Evolutionary conservation across 495 filamentous ascomycete species (phyloP).

Genomic region (Penicillium longicatenatum): DNA sequence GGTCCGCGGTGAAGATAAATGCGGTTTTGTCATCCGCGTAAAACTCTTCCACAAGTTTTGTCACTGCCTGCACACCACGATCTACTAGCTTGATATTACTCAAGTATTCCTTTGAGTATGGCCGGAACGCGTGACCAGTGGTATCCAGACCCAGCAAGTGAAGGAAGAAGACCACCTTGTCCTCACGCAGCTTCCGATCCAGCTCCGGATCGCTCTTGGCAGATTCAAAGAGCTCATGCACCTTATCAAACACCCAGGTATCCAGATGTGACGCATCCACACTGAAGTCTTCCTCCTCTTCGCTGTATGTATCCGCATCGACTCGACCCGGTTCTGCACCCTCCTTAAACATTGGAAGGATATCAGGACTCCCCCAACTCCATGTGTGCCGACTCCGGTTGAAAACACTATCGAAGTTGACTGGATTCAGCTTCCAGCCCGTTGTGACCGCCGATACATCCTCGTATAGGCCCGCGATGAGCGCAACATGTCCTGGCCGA

Average conservation of each 20-base stretch:
- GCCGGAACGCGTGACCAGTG: constrained; percentile 82
- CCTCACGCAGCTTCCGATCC: constrained; percentile 69
- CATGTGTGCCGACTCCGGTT: constrained; percentile 95
- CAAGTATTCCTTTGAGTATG: constrained; percentile 94
- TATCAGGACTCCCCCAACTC: constrained; percentile 99
- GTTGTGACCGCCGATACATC: constrained; percentile 98
- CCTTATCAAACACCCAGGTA: constrained; percentile 93
- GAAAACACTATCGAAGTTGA: constrained; percentile 98
- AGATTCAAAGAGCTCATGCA: constrained; percentile 80
- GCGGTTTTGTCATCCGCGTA: constrained; percentile 92
- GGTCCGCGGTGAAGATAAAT: constrained; percentile 96
- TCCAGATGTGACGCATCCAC: constrained; percentile 79
- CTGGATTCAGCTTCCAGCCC: constrained; percentile 98
- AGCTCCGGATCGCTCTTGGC: constrained; percentile 79
- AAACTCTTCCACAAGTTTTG: constrained; percentile 80
- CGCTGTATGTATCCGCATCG: constrained; percentile 78
- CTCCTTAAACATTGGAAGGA: constrained; percentile 94
- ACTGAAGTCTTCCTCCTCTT: constrained; percentile 89
- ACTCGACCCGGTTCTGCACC: constrained; percentile 87
- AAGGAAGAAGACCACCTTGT: constrained; percentile 94
- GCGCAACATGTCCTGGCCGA: constrained; percentile 92
- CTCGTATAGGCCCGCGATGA: constrained; percentile 97
- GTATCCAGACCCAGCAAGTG: constrained; percentile 97
- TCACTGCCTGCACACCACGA: constrained; percentile 79
- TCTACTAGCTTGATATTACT: constrained; percentile 95